phyloP scores from a whole-genome alignment of 2,329 filamentous ascomycete species.

The Chaetothyriales sp. region DNA sequence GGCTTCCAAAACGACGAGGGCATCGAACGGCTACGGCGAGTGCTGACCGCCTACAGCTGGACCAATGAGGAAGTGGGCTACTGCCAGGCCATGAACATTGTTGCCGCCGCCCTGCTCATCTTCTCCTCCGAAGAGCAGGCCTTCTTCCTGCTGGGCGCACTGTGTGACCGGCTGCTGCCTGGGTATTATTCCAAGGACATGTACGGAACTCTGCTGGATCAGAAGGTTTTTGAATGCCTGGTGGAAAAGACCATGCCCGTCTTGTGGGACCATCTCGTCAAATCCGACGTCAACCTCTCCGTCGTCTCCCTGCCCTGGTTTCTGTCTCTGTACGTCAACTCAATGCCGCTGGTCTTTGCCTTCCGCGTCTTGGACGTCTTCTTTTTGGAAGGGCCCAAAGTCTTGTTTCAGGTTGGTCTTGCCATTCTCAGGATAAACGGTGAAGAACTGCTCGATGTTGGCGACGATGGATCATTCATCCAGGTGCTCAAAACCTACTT shows the following conservation, averaged over 20 bases:
- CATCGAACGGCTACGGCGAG: constrained; percentile 74
- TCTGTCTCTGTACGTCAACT: constrained; percentile 95
- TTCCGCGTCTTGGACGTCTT: constrained; percentile 95
- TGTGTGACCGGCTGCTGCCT: constrained; percentile 85
- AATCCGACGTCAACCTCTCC: constrained; percentile 90
- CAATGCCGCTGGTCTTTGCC: constrained; percentile 95
- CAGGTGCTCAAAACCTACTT: constrained; percentile 94
- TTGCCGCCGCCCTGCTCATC: constrained; percentile 92
- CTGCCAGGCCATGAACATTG: constrained; percentile 99
- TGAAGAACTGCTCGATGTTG: constrained; percentile 82
- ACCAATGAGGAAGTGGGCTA: constrained; percentile 90
- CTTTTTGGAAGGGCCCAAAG: constrained; percentile 94
- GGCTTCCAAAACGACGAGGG: constrained; percentile 95
- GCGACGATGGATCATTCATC: constrained; percentile 93
- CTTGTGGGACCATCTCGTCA: constrained; percentile 94
- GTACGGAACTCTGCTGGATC: constrained; percentile 94
- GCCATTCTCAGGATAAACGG: constrained; percentile 97
- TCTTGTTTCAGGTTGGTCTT: constrained; percentile 88
- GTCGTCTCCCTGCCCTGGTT: constrained; percentile 98
- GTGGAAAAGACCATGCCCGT: constrained; percentile 99
- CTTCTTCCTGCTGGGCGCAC: constrained; percentile 79
- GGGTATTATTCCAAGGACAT: constrained; percentile 98
- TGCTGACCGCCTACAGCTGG: constrained; percentile 96
- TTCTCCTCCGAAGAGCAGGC: constrained; percentile 96
- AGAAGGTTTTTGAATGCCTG: constrained; percentile 91